These are phyloP conservation scores for Ophiostoma quercus DNA, from an alignment of 2,329 filamentous ascomycete genomes.

Conservation along the genomic window DNA sequence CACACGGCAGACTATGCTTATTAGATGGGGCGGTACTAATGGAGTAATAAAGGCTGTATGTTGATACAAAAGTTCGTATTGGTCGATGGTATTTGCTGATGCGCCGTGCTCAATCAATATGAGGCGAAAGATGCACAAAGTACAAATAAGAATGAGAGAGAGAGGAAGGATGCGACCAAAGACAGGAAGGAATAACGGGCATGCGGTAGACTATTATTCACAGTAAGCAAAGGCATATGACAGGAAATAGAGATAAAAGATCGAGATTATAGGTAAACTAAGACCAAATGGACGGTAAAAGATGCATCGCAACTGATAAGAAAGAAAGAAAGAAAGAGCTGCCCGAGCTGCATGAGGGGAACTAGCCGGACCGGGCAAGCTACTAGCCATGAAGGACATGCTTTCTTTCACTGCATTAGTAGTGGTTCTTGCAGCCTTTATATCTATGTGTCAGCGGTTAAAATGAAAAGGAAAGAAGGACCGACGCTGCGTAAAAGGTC, in stretches of 20 bases:
- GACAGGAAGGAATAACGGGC: background rate
- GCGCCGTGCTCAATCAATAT: background rate
- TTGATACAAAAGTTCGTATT: background rate
- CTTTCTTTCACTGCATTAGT: background rate
- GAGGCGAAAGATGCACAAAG: background rate
- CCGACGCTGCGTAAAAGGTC: background rate
- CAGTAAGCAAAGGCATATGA: background rate
- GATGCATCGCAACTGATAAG: background rate
- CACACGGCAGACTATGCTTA: background rate
- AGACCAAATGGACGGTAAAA: background rate
- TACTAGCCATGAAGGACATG: background rate
- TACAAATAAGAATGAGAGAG: background rate
- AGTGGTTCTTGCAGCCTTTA: background rate
- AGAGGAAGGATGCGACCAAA: background rate
- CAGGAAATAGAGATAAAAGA: background rate
- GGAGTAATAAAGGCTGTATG: background rate
- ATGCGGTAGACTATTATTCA: background rate
- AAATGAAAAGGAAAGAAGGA: background rate
- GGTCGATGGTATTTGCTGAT: background rate
- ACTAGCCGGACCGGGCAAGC: background rate
- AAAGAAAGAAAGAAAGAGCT: background rate
- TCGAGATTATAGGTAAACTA: background rate
- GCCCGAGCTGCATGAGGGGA: background rate
- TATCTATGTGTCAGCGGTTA: background rate
- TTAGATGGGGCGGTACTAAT: background rate